Percentiles rank a stretch among this genome's conserved stretches.
phyloP scores from a whole-genome alignment of 805 yeast species.

The Candida maesae region DNA sequence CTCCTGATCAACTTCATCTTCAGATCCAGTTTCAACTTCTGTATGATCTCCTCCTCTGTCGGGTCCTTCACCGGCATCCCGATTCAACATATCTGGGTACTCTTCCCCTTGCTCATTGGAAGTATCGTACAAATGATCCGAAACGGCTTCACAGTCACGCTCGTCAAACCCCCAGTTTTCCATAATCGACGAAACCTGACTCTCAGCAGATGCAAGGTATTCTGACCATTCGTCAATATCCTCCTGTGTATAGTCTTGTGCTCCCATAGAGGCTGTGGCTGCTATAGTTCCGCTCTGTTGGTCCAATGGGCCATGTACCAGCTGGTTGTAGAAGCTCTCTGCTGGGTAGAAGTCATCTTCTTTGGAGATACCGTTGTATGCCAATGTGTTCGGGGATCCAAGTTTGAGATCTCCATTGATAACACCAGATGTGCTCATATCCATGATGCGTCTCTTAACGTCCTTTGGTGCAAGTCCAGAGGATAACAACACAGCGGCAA shows the following conservation, averaged over 20 bases:
- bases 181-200: slow-evolving; percentile 1
- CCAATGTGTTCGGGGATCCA: slow-evolving; percentile 59
- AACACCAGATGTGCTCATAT: slow-evolving; percentile 42
- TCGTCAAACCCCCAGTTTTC: not conserved
- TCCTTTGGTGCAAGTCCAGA: slow-evolving; percentile 43
- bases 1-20: not conserved
- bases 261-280: not conserved
- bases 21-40: not conserved
- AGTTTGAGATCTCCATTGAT: slow-evolving; percentile 45
- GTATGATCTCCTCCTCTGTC: not conserved
- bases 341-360: slow-evolving; percentile 27
- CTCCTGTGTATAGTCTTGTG: slow-evolving; percentile 2
- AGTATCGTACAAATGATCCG: not conserved
- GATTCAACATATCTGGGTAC: not conserved
- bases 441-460: slow-evolving; percentile 40
- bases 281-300: not conserved
- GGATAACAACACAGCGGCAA: slow-evolving; percentile 52
- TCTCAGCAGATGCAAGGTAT: slow-evolving; percentile 4
- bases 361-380: slow-evolving; percentile 33
- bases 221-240: slow-evolving; percentile 12
- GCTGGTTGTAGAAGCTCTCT: slow-evolving; percentile 10
- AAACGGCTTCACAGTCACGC: not conserved
- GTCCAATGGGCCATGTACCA: not conserved
- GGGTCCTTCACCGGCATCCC: not conserved
- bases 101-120: not conserved